These are phyloP conservation scores for Ilyonectria mors-panacis DNA, from an alignment of 2,329 filamentous ascomycete species.

Conservation along the genomic window DNA sequence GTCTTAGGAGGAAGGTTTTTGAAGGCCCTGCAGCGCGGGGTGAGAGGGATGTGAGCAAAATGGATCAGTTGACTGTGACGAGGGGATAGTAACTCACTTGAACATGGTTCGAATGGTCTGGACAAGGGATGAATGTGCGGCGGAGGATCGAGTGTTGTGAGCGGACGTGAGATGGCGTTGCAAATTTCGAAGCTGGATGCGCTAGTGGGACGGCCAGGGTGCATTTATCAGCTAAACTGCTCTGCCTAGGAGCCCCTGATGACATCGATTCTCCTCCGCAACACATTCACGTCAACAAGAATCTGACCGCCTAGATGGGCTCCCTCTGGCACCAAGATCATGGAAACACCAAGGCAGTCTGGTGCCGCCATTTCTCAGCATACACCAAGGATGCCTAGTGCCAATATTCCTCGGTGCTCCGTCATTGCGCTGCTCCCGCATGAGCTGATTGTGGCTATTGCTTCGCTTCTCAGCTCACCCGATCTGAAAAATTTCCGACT, in stretches of 20 bases:
- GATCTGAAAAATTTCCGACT: conserved; percentile 60
- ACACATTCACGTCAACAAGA: not conserved
- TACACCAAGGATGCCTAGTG: not conserved
- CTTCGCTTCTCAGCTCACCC: conserved; percentile 56
- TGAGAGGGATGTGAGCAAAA: not conserved
- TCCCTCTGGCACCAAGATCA: not conserved
- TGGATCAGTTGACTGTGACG: not conserved
- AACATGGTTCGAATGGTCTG: conserved; percentile 36
- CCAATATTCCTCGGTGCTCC: not conserved
- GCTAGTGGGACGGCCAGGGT: not conserved
- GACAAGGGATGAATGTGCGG: not conserved
- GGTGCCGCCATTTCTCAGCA: not conserved
- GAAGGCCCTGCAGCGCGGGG: conserved; percentile 70
- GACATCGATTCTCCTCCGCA: not conserved
- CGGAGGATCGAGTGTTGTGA: not conserved
- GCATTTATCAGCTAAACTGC: too few relatives aligned
- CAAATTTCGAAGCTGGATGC: not conserved
- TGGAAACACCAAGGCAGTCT: not conserved
- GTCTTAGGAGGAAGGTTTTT: conserved; percentile 79
- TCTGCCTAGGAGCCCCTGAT: too few relatives aligned
- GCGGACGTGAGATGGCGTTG: not conserved
- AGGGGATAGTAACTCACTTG: conserved; percentile 30
- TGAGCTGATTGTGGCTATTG: conserved; percentile 61
- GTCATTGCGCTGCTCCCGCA: conserved; percentile 47
- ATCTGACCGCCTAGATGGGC: not conserved